Evolutionary conservation across 805 yeast species (phyloP).

Genomic region (Phaffomyces antillensis): DNA sequence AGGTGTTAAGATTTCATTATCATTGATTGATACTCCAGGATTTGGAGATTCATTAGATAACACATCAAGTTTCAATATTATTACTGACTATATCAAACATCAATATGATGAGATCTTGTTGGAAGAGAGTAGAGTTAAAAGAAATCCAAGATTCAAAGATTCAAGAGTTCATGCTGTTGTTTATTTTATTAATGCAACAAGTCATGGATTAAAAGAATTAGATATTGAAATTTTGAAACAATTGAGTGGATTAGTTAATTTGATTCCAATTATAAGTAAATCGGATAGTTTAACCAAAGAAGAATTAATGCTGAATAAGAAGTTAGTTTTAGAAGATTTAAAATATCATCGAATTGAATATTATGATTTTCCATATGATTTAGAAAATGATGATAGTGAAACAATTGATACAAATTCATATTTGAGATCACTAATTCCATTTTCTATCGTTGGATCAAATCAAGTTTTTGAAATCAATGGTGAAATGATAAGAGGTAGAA

Average conservation of each 20-base stretch:
- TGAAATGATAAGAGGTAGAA: conserved; percentile 37
- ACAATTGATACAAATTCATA: conserved; percentile 59
- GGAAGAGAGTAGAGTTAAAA: conserved; percentile 73
- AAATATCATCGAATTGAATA: conserved; percentile 62
- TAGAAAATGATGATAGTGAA: conserved; percentile 48
- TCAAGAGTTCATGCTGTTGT: conserved; percentile 73
- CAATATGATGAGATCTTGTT: conserved; percentile 78
- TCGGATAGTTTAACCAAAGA: conserved; percentile 78
- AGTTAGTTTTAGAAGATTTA: conserved; percentile 70
- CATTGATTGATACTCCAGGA: conserved; percentile 78
- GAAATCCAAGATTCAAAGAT: conserved; percentile 81
- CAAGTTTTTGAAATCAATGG: conserved; percentile 45
- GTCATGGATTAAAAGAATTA: conserved; percentile 71
- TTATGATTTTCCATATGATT: conserved; percentile 64
- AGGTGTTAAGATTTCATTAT: conserved; percentile 72
- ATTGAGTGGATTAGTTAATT: conserved; percentile 72
- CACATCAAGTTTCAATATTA: conserved; percentile 54
- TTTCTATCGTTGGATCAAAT: conserved; percentile 64
- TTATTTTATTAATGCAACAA: conserved; percentile 77
- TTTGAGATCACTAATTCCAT: conserved; percentile 57
- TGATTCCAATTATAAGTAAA: conserved; percentile 81
- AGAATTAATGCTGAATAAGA: conserved; percentile 69
- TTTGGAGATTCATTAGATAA: conserved; percentile 73
- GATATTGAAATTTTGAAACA: conserved; percentile 75
- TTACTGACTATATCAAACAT: conserved; percentile 73